A percentile compares a stretch with the other conserved stretches of the same genome.
Conservation (phyloP, 202 grass and related monocot genomes). For the Hordeum pubiflorum region DNA sequence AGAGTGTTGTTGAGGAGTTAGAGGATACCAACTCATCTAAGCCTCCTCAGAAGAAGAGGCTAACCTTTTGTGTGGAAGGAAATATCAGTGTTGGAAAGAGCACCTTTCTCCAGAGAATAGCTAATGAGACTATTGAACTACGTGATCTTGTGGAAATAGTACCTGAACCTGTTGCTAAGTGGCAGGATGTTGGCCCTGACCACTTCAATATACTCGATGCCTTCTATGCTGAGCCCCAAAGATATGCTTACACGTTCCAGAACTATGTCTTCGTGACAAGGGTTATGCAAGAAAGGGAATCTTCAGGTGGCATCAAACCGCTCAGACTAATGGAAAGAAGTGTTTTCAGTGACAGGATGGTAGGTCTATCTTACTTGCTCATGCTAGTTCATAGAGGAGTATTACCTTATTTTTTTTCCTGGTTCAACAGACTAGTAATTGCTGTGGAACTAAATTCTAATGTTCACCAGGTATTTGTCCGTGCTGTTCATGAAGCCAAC, state of each 20-base stretch:
- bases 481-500: constrained; percentile 93
- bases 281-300: constrained; percentile 98
- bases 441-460: background rate
- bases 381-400: constrained; percentile 10
- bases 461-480: constrained; percentile 68
- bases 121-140: constrained; percentile 92
- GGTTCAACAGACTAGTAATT: background rate
- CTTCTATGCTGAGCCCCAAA: constrained; percentile 79
- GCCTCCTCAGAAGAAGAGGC: constrained; percentile 48
- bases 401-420: background rate
- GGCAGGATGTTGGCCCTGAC: constrained; percentile 92
- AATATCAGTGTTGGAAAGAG: constrained; percentile 96
- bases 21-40: constrained; percentile 46
- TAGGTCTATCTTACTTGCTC: constrained; percentile 32
- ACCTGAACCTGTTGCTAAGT: constrained; percentile 81
- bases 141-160: constrained; percentile 94
- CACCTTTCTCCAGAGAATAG: constrained; percentile 93
- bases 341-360: constrained; percentile 95
- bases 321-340: constrained; percentile 99
- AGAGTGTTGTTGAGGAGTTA: constrained; percentile 72
- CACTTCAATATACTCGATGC: constrained; percentile 95
- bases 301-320: constrained; percentile 75
- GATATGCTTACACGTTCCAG: constrained; percentile 97
- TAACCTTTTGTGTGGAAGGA: constrained; percentile 98
- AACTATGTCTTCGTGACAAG: constrained; percentile 98